Percentiles rank a stretch among this genome's conserved stretches.
These are phyloP conservation scores for Fistulina hepatica DNA, from an alignment of 1,284 basidiomycete genomes.

Conservation along the genomic window DNA sequence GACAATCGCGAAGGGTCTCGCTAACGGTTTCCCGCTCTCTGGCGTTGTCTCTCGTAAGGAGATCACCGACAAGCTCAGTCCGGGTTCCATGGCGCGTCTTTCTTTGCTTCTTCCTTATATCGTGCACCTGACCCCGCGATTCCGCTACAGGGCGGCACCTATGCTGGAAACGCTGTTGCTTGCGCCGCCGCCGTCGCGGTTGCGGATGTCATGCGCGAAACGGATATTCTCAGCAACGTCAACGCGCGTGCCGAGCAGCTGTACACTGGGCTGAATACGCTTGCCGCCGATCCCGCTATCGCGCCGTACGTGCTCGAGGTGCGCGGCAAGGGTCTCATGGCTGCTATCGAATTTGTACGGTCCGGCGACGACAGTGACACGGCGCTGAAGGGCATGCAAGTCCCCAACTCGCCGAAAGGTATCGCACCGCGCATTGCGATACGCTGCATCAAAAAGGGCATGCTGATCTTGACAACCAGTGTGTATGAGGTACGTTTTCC, in stretches of 20 bases:
- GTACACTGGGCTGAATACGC: slow-evolving; percentile 44
- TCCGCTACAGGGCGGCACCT: slow-evolving; percentile 65
- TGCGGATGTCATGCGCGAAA: slow-evolving; percentile 65
- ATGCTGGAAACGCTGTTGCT: slow-evolving; percentile 81
- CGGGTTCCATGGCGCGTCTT: slow-evolving; percentile 62
- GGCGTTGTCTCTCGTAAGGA: slow-evolving; percentile 77
- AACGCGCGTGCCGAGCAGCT: slow-evolving; percentile 65
- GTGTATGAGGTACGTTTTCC: slow-evolving; percentile 69
- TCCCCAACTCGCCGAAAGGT: slow-evolving; percentile 22
- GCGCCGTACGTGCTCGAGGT: slow-evolving; percentile 59
- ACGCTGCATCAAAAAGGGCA: slow-evolving; percentile 74
- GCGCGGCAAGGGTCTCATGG: slow-evolving; percentile 73
- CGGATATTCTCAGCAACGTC: slow-evolving; percentile 74
- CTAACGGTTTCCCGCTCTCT: slow-evolving; percentile 90
- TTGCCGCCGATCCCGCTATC: slow-evolving; percentile 44
- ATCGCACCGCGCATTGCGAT: slow-evolving; percentile 70
- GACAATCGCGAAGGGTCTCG: slow-evolving; percentile 88
- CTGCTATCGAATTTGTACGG: slow-evolving; percentile 70
- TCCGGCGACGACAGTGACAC: slow-evolving; percentile 29
- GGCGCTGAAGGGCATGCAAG: slow-evolving; percentile 15
- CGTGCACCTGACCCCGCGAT: slow-evolving; percentile 10
- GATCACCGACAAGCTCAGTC: slow-evolving; percentile 69
- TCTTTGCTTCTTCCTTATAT: background rate
- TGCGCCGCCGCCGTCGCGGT: slow-evolving; percentile 85
- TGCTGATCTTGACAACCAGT: slow-evolving; percentile 74